Evolutionary conservation across 176 grass and related monocot genomes (phyloP).

Genomic region (Sorghum bicolor): Sorghum_bicolor_NCBIv3 NC_012872.2:1428501-1429000

Average conservation of each 20-base stretch:
- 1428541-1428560: neutral
- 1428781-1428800: conserved; percentile 81
- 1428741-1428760: conserved; percentile 58
- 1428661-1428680: conserved; percentile 64
- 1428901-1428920: conserved; percentile 69
- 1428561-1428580: conserved; percentile 41
- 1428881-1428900: conserved; percentile 72
- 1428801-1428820: conserved; percentile 67
- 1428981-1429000: conserved; percentile 3
- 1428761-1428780: conserved; percentile 48
- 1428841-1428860: conserved; percentile 93
- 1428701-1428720: conserved; percentile 52
- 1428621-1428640: conserved; percentile 84
- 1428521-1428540: conserved; percentile 21
- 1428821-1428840: conserved; percentile 73
- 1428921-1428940: conserved; percentile 15
- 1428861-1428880: conserved; percentile 87
- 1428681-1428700: conserved; percentile 82
- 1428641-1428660: conserved; percentile 80
- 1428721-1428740: conserved; percentile 65
- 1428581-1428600: conserved; percentile 66
- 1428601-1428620: conserved; percentile 81
- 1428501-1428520: conserved; percentile 60
- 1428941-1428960: conserved; percentile 28
- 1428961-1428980: conserved; percentile 26